phyloP scores from a whole-genome alignment of 2,329 filamentous ascomycete genomes.

The Calonectria fujianensis region DNA sequence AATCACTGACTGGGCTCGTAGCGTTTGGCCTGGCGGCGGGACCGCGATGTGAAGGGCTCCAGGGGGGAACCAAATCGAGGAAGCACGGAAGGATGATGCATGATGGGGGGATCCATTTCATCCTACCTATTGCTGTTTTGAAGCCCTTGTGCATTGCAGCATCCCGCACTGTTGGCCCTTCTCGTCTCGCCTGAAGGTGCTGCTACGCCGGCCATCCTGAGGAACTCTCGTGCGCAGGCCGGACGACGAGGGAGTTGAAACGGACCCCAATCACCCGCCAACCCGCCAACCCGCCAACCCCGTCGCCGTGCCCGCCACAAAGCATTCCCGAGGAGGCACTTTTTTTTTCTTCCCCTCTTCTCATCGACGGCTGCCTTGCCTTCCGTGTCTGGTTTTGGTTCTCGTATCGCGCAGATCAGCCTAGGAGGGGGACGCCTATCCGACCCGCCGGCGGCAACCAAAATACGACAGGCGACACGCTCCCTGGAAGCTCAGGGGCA shows the following conservation, averaged over 20 bases:
- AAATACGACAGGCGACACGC: constrained; percentile 28
- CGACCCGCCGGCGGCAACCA: constrained; percentile 25
- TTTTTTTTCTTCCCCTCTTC: no score
- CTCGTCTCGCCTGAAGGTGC: background rate
- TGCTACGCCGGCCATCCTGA: background rate
- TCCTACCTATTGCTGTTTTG: background rate
- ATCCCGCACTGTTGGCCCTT: background rate
- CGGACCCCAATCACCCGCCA: background rate
- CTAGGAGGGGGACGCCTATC: constrained; percentile 2
- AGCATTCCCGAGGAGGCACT: background rate
- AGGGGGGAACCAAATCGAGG: background rate
- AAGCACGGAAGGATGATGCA: background rate
- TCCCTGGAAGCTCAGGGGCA: constrained; percentile 47
- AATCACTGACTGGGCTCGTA: constrained; percentile 22
- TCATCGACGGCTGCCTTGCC: background rate
- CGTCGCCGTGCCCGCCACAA: background rate
- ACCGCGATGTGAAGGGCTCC: constrained; percentile 11
- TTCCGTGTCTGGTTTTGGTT: background rate
- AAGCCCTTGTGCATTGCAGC: background rate
- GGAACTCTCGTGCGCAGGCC: background rate
- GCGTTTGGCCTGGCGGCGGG: background rate
- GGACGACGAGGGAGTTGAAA: background rate
- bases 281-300: background rate
- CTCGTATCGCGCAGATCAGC: constrained; percentile 39
- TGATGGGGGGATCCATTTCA: constrained; percentile 16